These are phyloP conservation scores for Metschnikowia similis DNA, from an alignment of 805 yeast species.

Conservation along the genomic window DNA sequence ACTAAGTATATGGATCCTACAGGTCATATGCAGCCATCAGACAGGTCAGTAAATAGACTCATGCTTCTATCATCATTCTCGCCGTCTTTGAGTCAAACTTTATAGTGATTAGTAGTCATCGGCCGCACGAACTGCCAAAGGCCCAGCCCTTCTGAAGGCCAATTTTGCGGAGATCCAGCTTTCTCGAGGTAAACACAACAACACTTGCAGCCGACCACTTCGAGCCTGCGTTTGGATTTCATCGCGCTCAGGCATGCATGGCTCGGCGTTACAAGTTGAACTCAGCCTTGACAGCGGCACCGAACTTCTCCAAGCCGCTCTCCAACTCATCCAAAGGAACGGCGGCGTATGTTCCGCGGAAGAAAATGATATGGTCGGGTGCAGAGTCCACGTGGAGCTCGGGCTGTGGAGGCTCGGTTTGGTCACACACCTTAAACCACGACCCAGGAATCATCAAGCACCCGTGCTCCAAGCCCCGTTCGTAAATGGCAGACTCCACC, in stretches of 20 bases:
- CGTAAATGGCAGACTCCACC: constrained; percentile 63
- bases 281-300: constrained; percentile 57
- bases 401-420: constrained; percentile 57
- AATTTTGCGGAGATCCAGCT: too few species aligned
- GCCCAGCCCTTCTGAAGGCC: too few species aligned
- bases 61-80: too few species aligned
- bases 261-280: constrained; percentile 30
- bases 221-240: background rate
- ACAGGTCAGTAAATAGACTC: too few species aligned
- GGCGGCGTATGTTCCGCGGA: constrained; percentile 88
- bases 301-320: constrained; percentile 63
- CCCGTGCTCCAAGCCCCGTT: constrained; percentile 55
- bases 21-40: too few species aligned
- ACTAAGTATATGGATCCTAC: too few species aligned
- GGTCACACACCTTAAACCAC: constrained; percentile 64
- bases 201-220: too few species aligned
- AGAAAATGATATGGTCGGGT: constrained; percentile 51
- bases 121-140: too few species aligned
- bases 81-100: too few species aligned
- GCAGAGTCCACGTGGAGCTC: constrained; percentile 38
- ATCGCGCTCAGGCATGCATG: background rate
- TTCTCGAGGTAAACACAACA: too few species aligned
- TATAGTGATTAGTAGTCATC: too few species aligned
- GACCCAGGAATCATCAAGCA: constrained; percentile 77
- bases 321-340: constrained; percentile 64